Evolutionary conservation across 345 rosid genomes (phyloP), one percentile per base, ranked within the genome.

Genomic region (Salix arbutifolia): DNA sequence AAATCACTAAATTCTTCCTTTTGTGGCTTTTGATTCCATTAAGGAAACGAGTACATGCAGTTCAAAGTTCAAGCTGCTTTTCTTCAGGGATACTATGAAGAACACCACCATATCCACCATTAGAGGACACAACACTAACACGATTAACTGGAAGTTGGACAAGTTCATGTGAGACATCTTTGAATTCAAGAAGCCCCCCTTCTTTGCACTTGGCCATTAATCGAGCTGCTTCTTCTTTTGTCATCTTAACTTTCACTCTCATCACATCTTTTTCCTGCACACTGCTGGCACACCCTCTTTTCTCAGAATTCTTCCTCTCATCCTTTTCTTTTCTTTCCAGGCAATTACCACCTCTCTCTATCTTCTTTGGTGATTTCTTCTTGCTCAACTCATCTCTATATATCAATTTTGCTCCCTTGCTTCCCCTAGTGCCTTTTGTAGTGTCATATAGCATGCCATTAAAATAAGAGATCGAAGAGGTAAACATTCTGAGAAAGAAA

Each of bases 171-270:
- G 89, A 87, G 0, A 85, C 84, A 44, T 91, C 91, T 74, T 77
- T 72, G 66, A 91, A 87, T 46, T 81, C 85, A 65, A 89, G 86
- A 69, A 84, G 65, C 38, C 87, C 87, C 76, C 86, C 92, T 4
- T 86, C 85, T 81, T 83, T 76, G 52, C 94, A 84, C 78, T 84
- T 90, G 0, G 84, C 65, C 44, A 90, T 26, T n/a, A 90, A 53
- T 5, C 88, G 83, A 38, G 80, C 79, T 5, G 94, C 97, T 79
- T 89, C 91, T 25, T 74, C 44, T 77, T 81, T 87, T 10, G 92
- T 90, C 97, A 91, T 90, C 90, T 40, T 85, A 74, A 91, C 83
- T 85, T 86, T 90, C 35, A 91, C 86, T 78, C 92, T 85, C 31
- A 85, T 68, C 71, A 76, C 78, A 17, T 50, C 65, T 16, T 82